phyloP scores from a whole-genome alignment of 306 rosid species.

The Elaeagnus macrophylla region DNA sequence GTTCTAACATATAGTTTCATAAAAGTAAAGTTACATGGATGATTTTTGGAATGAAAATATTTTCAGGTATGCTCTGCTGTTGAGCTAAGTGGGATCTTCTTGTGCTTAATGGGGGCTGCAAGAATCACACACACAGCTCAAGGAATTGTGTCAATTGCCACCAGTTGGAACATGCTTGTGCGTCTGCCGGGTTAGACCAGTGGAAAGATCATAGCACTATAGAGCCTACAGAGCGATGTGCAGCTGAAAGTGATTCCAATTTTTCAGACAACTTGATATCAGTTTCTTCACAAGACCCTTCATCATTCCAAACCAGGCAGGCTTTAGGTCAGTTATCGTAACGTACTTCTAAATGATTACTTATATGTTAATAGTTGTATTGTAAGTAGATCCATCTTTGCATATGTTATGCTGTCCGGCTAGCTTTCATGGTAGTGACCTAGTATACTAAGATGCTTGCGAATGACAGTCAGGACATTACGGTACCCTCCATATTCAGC shows the following conservation, averaged over 20 bases:
- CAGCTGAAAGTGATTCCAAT: conserved; percentile 29
- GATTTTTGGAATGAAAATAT: background rate
- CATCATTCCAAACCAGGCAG: conserved; percentile 69
- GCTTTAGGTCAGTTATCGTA: conserved; percentile 49
- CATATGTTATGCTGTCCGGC: too few relatives aligned
- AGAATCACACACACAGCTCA: conserved; percentile 95
- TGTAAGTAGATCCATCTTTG: too few relatives aligned
- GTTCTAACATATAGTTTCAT: background rate
- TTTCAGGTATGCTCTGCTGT: conserved; percentile 27
- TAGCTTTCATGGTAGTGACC: too few relatives aligned
- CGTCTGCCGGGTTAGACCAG: conserved; percentile 28
- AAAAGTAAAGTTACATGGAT: background rate
- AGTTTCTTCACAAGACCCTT: conserved; percentile 38
- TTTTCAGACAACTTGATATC: conserved; percentile 41
- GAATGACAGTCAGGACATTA: too few relatives aligned
- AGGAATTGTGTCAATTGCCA: conserved; percentile 65
- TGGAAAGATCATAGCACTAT: conserved; percentile 22
- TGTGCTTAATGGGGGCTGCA: conserved; percentile 74
- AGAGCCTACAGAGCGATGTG: background rate
- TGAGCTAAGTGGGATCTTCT: conserved; percentile 59
- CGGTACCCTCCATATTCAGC: too few relatives aligned
- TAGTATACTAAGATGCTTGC: too few relatives aligned
- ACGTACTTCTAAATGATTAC: too few relatives aligned
- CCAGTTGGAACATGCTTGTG: conserved; percentile 76
- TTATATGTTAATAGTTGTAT: too few relatives aligned